A percentile compares a stretch with the other conserved stretches of the same genome.
These are phyloP conservation scores for Aristolochia californica DNA, from an alignment of 164 flowering plant species.

Conservation along the genomic window DNA sequence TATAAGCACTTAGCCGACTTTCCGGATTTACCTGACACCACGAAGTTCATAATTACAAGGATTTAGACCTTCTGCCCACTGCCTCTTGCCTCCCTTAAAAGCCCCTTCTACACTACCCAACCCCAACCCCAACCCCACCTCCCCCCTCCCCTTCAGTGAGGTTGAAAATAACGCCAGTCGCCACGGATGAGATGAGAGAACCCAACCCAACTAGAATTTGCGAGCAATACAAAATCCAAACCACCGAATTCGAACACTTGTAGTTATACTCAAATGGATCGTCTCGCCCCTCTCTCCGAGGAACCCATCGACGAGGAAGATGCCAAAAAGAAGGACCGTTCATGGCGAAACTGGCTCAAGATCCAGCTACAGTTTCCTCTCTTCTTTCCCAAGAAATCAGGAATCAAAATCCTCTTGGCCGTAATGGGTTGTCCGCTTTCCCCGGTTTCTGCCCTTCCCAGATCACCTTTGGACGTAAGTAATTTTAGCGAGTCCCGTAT, in stretches of 20 bases:
- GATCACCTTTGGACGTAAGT: slow-evolving; percentile 26
- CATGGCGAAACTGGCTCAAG: slow-evolving; percentile 59
- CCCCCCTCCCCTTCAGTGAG: neutral
- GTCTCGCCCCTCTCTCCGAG: slow-evolving; percentile 65
- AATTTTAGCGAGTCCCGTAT: too few species aligned
- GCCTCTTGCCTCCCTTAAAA: slow-evolving; percentile 12
- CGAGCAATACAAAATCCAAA: neutral
- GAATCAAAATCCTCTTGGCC: slow-evolving; percentile 53
- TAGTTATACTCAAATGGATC: slow-evolving; percentile 22
- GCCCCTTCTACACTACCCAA: slow-evolving; percentile 6
- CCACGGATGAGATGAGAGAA: neutral
- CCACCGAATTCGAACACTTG: neutral
- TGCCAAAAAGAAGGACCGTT: slow-evolving; percentile 15
- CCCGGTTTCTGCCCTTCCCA: slow-evolving; percentile 35
- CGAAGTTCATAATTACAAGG: neutral
- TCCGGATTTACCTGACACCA: too few species aligned
- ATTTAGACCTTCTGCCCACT: slow-evolving; percentile 12
- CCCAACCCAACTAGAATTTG: neutral
- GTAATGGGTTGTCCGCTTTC: slow-evolving; percentile 81
- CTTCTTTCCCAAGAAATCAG: slow-evolving; percentile 50
- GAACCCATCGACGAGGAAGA: slow-evolving; percentile 48
- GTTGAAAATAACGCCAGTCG: neutral
- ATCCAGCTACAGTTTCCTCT: slow-evolving; percentile 42
- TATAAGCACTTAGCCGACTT: too few species aligned
- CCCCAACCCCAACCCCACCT: neutral